Base-by-base conservation (phyloP, 495 filamentous ascomycete genomes). In the Hyaloscypha hepaticicola region DNA sequence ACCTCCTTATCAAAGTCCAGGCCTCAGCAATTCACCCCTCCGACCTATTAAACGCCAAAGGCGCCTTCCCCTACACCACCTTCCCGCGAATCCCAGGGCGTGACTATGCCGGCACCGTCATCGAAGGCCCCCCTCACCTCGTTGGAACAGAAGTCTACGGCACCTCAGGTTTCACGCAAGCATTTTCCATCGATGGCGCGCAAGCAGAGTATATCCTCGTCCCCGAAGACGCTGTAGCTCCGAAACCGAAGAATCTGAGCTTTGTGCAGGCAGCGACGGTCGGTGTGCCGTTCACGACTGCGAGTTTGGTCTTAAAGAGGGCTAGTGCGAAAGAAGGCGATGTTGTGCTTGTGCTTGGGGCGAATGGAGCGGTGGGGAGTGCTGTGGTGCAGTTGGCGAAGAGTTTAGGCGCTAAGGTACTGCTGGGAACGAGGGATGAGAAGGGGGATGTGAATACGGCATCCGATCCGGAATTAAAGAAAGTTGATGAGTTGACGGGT, bases 21-120 rank as follows among this genome's bases (percentile, higher is more conserved):
- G 69, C 65, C 24, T 68, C 65, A 12, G 65, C 69, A 19, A 77
- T 79, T 55, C 77, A 80, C 55, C 78, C 78, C 53, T 75, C 73
- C 50, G 77, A 80, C 65, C 66, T 77, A 27, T 60, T 80, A 9
- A 79, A 81, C 58, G 66, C 70, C 9, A 69, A 75, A 63, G 77
- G 76, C 14, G 29, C 53, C 3, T 80, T 80, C 64, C 70, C 70
- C 58, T 68, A 58, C 53, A 80, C 75, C 34, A 80, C 64, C 2
- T 77, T 66, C 51, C 78, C 78, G 2, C 74, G 77, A 28, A 59
- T 79, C 19, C 77, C 77, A 12, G 79, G 79, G 14, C 77, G 77
- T 21, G 69, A 71, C 45, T 77, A 72, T 61, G 62, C 70, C 9
- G 74, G 72, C 31, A 60, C 70, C 31, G 58, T 78, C 22, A 67